Evolutionary conservation across 2,329 filamentous ascomycete genomes (phyloP).

Genomic region (Fusarium sp.): DNA sequence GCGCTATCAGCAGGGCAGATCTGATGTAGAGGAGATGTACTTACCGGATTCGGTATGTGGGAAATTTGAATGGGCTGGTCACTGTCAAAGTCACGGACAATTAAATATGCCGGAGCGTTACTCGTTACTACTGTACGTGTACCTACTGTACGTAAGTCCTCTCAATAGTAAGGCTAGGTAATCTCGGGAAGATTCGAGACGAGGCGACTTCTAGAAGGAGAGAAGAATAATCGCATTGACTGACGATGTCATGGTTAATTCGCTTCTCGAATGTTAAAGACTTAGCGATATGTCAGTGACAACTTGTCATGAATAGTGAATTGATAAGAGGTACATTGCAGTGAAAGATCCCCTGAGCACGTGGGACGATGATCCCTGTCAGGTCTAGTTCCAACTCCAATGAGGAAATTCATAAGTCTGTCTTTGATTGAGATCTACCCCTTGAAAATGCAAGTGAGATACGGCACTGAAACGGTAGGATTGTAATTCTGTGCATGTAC

Average conservation of each 20-base stretch:
- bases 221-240: neutral
- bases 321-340: neutral
- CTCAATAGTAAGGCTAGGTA: neutral
- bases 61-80: slow-evolving; percentile 32
- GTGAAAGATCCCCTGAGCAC: slow-evolving; percentile 14
- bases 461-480: slow-evolving; percentile 11
- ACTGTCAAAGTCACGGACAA: slow-evolving; percentile 17
- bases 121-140: neutral
- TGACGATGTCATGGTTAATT: neutral
- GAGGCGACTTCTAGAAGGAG: slow-evolving; percentile 22
- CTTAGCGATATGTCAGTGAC: neutral
- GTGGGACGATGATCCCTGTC: slow-evolving; percentile 17
- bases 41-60: slow-evolving; percentile 35
- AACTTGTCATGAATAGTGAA: neutral
- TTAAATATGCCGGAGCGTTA: slow-evolving; percentile 34
- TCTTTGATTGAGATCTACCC: slow-evolving; percentile 39
- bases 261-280: neutral
- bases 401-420: slow-evolving; percentile 1
- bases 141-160: neutral
- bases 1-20: neutral
- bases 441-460: slow-evolving; percentile 5
- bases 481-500: neutral
- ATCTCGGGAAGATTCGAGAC: slow-evolving; percentile 22
- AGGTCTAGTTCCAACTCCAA: neutral
- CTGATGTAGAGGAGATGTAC: slow-evolving; percentile 22